Conservation (phyloP, 768 basidiomycete genomes). For the Mycena olivaceomarginata region DNA sequence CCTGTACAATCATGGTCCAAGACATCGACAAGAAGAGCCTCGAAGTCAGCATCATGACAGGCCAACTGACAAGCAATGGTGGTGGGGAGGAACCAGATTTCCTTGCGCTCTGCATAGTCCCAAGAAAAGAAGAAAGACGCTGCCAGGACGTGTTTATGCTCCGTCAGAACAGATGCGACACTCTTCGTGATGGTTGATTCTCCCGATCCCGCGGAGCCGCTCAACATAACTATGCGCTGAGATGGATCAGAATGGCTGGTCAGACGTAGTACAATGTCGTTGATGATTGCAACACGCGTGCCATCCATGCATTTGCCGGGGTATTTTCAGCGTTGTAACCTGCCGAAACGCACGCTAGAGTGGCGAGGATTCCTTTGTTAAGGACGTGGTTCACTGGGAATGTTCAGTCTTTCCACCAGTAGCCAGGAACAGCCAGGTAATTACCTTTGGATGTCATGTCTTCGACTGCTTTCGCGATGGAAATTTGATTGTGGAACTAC, state of each 20-base stretch:
- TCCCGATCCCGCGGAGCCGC: constrained; percentile 3
- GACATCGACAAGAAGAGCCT: background rate
- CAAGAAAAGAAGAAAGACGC: constrained; percentile 34
- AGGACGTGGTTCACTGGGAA: too few species aligned
- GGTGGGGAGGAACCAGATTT: background rate
- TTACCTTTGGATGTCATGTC: too few species aligned
- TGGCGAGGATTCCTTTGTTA: background rate
- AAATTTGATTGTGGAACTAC: too few species aligned
- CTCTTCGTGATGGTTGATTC: constrained; percentile 5
- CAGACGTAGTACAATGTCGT: background rate
- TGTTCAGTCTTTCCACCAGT: too few species aligned
- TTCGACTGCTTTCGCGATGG: too few species aligned
- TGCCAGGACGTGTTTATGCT: background rate
- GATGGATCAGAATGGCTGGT: background rate
- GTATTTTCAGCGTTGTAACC: constrained; percentile 19
- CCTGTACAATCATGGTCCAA: background rate
- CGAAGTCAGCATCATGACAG: background rate
- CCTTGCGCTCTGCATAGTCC: constrained; percentile 7
- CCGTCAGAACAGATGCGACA: constrained; percentile 6
- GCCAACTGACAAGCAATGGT: background rate
- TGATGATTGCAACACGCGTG: constrained; percentile 16
- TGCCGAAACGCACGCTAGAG: background rate
- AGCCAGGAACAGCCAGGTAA: too few species aligned
- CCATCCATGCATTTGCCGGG: constrained; percentile 14
- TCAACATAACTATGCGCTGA: constrained; percentile 9